phyloP scores from a whole-genome alignment of 768 basidiomycete genomes.

The Rhodotorula toruloides region DNA sequence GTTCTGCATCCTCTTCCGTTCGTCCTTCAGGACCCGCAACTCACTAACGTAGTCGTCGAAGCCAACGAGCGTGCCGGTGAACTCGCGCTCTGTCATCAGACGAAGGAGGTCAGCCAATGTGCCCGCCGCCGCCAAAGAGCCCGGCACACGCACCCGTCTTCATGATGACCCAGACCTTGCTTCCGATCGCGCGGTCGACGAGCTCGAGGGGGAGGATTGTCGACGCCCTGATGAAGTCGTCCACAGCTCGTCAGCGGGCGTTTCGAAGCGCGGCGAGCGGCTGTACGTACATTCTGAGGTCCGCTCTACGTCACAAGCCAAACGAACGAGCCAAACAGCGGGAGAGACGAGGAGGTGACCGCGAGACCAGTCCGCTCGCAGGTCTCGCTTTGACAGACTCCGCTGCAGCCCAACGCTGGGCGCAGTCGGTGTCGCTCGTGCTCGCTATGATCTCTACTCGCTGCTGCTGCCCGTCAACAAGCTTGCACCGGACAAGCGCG shows the following conservation, averaged over 20 bases:
- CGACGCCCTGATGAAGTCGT: conserved; percentile 10
- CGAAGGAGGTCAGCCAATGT: not conserved
- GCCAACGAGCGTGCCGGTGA: conserved; percentile 85
- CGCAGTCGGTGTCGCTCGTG: too few relatives aligned
- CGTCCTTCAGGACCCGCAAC: conserved; percentile 42
- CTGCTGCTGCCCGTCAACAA: too few relatives aligned
- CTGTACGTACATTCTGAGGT: not conserved
- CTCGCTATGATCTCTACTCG: too few relatives aligned
- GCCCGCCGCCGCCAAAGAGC: too few relatives aligned
- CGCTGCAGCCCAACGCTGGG: too few relatives aligned
- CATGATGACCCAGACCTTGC: conserved; percentile 96
- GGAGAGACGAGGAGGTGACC: too few relatives aligned
- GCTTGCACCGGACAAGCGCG: too few relatives aligned
- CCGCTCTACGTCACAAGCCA: too few relatives aligned
- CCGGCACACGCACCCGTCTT: conserved; percentile 56
- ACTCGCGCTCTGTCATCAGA: conserved; percentile 68
- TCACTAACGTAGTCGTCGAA: conserved; percentile 99
- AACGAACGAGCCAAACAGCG: too few relatives aligned
- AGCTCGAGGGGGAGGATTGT: conserved; percentile 56
- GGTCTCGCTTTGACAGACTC: not conserved
- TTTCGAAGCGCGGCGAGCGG: too few relatives aligned
- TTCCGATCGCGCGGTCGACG: conserved; percentile 95
- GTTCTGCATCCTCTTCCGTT: conserved; percentile 2
- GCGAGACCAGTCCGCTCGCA: not conserved
- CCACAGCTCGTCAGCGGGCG: too few relatives aligned